These are phyloP conservation scores for Mortierella hygrophila DNA, from an alignment of 192 early-diverging fungal genomes.

Conservation along the genomic window DNA sequence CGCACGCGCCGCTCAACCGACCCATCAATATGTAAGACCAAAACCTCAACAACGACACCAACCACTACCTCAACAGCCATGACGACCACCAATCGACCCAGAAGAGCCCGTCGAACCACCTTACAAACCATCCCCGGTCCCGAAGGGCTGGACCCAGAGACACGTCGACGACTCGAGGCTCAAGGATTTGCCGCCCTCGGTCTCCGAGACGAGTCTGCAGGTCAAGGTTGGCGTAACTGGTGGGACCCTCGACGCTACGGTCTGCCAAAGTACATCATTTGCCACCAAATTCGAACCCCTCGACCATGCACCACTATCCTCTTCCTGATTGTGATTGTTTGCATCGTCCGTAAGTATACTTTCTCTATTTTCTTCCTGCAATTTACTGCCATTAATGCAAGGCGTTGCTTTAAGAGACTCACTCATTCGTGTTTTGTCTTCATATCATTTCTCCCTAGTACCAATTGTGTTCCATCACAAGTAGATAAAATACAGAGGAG, in stretches of 20 bases:
- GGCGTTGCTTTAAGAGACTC: not conserved
- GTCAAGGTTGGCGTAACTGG: conserved; percentile 5
- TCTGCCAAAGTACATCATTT: conserved; percentile 31
- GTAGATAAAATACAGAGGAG: conserved; percentile 2
- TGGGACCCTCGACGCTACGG: conserved; percentile 47
- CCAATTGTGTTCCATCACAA: conserved; percentile 6
- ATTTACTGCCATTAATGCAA: not conserved
- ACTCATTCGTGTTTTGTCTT: not conserved
- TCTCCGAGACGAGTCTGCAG: conserved; percentile 14
- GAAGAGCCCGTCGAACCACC: conserved; percentile 12
- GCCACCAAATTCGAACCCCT: conserved; percentile 19
- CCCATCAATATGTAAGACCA: not conserved
- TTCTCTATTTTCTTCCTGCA: not conserved
- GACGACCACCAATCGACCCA: not conserved
- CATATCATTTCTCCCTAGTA: not conserved
- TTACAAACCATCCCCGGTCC: conserved; percentile 44
- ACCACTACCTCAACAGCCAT: not conserved
- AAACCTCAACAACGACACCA: not conserved
- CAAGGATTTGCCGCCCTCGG: conserved; percentile 22
- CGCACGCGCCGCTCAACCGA: not conserved
- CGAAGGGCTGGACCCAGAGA: conserved; percentile 24
- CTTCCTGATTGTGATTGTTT: conserved; percentile 13
- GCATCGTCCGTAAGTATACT: conserved; percentile 27
- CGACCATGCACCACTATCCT: conserved; percentile 26
- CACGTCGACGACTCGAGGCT: conserved; percentile 33